These are phyloP conservation scores for Chlorella sp. DNA, from an alignment of 139 green algal species.

Conservation along the genomic window DNA sequence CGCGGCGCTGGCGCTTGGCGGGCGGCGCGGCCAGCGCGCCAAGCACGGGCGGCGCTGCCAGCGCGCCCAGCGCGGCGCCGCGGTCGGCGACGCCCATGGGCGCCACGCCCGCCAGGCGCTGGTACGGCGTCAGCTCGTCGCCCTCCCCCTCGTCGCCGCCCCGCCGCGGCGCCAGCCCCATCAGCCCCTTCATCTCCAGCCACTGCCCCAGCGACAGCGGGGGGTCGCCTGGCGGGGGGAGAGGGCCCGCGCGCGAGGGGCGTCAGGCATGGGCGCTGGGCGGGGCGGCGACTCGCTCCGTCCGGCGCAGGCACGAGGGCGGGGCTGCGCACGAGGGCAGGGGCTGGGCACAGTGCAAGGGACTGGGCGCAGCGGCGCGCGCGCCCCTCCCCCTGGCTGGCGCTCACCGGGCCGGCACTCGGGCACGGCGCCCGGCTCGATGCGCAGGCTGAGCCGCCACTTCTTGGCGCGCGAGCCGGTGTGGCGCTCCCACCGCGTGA, in stretches of 20 bases:
- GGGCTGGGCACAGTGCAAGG: too few relatives aligned
- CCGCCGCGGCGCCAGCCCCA: slow-evolving; percentile 10
- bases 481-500: slow-evolving; percentile 40
- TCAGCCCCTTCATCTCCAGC: slow-evolving; percentile 25
- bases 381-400: too few relatives aligned
- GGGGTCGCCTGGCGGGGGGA: slow-evolving; percentile 4
- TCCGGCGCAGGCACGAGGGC: not conserved
- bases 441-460: slow-evolving; percentile 33
- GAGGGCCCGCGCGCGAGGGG: not conserved
- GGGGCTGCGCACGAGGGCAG: not conserved
- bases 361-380: too few relatives aligned
- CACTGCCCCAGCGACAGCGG: slow-evolving; percentile 30
- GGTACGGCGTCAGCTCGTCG: too few relatives aligned
- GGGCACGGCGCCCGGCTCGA: slow-evolving; percentile 19
- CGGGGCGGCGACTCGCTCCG: too few relatives aligned
- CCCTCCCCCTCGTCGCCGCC: too few relatives aligned
- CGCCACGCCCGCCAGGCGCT: not conserved
- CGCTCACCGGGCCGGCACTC: slow-evolving; percentile 22
- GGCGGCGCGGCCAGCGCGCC: too few relatives aligned
- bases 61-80: not conserved
- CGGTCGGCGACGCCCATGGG: not conserved
- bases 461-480: slow-evolving; percentile 35
- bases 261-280: not conserved
- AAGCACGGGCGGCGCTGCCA: too few relatives aligned
- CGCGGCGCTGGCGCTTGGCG: too few relatives aligned